Percentiles rank a stretch among this genome's conserved stretches.
These are phyloP conservation scores for Gaultheria prostrata DNA, from an alignment of 148 eudicot genomes.

Conservation along the genomic window DNA sequence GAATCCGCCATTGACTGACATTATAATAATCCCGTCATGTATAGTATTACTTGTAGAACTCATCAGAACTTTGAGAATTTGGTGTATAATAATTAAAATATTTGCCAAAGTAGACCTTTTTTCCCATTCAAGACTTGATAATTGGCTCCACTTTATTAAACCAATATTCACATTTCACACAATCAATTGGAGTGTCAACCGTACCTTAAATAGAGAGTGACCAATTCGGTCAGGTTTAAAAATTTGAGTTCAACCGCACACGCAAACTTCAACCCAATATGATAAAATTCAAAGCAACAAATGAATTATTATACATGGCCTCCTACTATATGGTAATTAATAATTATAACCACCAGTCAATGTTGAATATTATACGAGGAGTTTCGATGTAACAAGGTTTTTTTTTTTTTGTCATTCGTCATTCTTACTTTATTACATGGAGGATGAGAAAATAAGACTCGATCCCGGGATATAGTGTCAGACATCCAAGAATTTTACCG, in stretches of 20 bases:
- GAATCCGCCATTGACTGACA: too few species aligned
- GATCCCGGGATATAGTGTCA: too few species aligned
- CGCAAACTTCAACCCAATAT: background rate
- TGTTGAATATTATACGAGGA: background rate
- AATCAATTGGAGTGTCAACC: background rate
- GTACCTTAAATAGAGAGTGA: background rate
- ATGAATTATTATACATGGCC: background rate
- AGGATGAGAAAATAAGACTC: too few species aligned
- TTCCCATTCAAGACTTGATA: background rate
- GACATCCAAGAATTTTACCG: too few species aligned
- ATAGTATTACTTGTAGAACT: too few species aligned
- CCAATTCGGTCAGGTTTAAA: background rate
- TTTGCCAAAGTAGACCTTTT: background rate
- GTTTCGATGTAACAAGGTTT: background rate
- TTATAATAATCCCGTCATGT: too few species aligned
- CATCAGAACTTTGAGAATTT: too few species aligned
- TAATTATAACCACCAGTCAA: background rate
- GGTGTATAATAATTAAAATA: background rate
- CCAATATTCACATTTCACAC: background rate
- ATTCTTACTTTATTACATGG: too few species aligned
- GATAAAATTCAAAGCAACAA: background rate
- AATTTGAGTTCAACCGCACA: too few species aligned
- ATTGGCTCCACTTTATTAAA: background rate
- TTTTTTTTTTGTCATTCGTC: too few species aligned
- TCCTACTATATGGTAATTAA: background rate